Conservation (phyloP, 1,284 basidiomycete species). For the Trichosporon sp. region DNA sequence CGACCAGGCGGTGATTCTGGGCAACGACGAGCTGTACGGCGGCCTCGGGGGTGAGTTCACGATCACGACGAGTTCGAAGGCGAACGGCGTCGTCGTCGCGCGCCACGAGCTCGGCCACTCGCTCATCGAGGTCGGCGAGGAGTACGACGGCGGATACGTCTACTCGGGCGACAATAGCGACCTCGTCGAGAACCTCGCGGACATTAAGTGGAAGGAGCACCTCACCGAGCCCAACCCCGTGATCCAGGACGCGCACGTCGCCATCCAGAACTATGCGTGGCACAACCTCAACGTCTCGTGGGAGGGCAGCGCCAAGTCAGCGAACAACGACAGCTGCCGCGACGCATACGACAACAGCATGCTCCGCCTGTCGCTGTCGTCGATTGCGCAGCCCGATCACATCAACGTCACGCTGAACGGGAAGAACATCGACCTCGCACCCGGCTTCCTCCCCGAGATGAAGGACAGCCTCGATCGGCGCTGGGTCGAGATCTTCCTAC, state of each 20-base stretch:
- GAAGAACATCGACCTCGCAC: slow-evolving; percentile 30
- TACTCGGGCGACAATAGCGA: slow-evolving; percentile 71
- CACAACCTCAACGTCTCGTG: slow-evolving; percentile 53
- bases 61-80: slow-evolving; percentile 73
- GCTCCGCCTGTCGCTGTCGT: slow-evolving; percentile 69
- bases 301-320: neutral
- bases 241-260: slow-evolving; percentile 68
- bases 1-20: slow-evolving; percentile 72
- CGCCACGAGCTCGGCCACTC: slow-evolving; percentile 70
- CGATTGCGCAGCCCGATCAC: slow-evolving; percentile 59
- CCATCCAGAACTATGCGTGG: slow-evolving; percentile 63
- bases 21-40: slow-evolving; percentile 75
- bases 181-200: slow-evolving; percentile 17
- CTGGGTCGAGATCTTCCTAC: slow-evolving; percentile 42
- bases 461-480: slow-evolving; percentile 41
- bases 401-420: slow-evolving; percentile 62
- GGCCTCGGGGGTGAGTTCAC: slow-evolving; percentile 78
- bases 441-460: slow-evolving; percentile 29
- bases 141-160: slow-evolving; percentile 69
- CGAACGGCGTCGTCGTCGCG: slow-evolving; percentile 71
- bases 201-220: slow-evolving; percentile 68
- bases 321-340: neutral
- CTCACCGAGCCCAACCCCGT: slow-evolving; percentile 52
- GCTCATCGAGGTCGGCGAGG: slow-evolving; percentile 64
- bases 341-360: slow-evolving; percentile 58